Percentiles rank a stretch among this genome's conserved stretches.
Conservation (phyloP, 768 basidiomycete genomes). For the Panaeolus cyanescens region DNA sequence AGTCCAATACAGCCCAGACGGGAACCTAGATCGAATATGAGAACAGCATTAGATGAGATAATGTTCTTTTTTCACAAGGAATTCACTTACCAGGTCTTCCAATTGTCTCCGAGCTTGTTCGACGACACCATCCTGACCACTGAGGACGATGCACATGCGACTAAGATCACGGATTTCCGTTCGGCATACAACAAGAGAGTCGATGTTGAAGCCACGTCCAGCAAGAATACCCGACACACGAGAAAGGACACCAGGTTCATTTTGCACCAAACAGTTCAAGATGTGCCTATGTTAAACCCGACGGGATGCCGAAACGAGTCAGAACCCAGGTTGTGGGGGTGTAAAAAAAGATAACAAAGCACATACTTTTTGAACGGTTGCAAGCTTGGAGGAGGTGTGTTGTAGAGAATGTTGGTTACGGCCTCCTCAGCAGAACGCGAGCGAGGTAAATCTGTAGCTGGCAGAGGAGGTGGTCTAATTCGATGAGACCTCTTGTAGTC, state of each 20-base stretch:
- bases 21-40: slow-evolving; percentile 68
- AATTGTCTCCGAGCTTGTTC: slow-evolving; percentile 96
- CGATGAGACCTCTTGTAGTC: slow-evolving; percentile 85
- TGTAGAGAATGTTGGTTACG: slow-evolving; percentile 96
- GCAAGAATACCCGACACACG: slow-evolving; percentile 97
- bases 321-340: slow-evolving; percentile 4
- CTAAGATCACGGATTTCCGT: slow-evolving; percentile 97
- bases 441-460: slow-evolving; percentile 82
- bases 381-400: slow-evolving; percentile 88
- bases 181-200: slow-evolving; percentile 96
- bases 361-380: slow-evolving; percentile 92
- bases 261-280: slow-evolving; percentile 97
- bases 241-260: slow-evolving; percentile 98
- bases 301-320: slow-evolving; percentile 10
- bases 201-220: slow-evolving; percentile 97
- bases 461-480: slow-evolving; percentile 79
- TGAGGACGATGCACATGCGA: slow-evolving; percentile 97
- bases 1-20: slow-evolving; percentile 99
- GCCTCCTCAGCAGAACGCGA: slow-evolving; percentile 90
- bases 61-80: background rate
- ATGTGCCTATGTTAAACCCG: slow-evolving; percentile 65
- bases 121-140: slow-evolving; percentile 96
- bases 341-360: background rate
- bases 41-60: background rate
- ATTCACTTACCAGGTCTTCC: slow-evolving; percentile 83